Conservation (phyloP, 441 rosid species). For the Croton laevigatus region DNA sequence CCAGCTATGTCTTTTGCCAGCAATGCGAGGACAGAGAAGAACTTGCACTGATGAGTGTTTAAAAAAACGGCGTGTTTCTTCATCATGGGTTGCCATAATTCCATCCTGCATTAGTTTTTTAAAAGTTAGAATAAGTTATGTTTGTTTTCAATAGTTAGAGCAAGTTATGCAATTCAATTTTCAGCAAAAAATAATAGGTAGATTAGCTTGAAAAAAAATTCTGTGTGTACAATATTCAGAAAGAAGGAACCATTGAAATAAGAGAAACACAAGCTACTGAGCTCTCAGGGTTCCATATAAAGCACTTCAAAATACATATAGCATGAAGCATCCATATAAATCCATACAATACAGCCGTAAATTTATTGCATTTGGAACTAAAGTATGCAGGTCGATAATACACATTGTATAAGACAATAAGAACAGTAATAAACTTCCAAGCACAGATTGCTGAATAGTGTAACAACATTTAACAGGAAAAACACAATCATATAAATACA, state of each 20-base stretch:
- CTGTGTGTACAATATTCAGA: background rate
- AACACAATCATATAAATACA: constrained; percentile 1
- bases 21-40: constrained; percentile 85
- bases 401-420: background rate
- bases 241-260: background rate
- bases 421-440: background rate
- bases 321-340: background rate
- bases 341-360: background rate
- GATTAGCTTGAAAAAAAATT: background rate
- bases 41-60: constrained; percentile 92
- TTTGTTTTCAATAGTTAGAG: background rate
- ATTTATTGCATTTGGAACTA: constrained; percentile 12
- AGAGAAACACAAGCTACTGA: background rate
- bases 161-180: background rate
- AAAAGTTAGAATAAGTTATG: background rate
- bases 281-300: background rate
- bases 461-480: background rate
- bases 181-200: background rate
- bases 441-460: background rate
- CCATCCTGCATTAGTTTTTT: constrained; percentile 68
- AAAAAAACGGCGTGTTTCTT: constrained; percentile 92
- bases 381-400: background rate
- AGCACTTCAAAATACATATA: background rate
- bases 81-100: constrained; percentile 91
- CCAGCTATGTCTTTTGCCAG: constrained; percentile 92